A percentile compares a stretch with the other conserved stretches of the same genome.
These are phyloP conservation scores for Chlorokybus atmophyticus DNA, from an alignment of 139 green algal species.

Conservation along the genomic window DNA sequence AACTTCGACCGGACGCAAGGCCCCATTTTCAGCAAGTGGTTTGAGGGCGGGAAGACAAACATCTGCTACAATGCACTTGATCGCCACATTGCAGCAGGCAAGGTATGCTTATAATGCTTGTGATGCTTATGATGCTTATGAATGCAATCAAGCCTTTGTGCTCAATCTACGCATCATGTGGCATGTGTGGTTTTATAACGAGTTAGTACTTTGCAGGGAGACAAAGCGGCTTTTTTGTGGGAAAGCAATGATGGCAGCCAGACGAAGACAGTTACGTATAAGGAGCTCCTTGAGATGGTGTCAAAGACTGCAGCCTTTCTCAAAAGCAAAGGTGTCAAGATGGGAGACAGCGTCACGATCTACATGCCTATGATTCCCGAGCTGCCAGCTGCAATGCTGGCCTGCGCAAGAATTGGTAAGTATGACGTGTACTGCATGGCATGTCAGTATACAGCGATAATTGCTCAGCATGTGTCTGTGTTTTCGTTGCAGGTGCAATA, in stretches of 20 bases:
- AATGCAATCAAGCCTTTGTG: no score
- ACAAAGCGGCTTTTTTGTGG: slow-evolving; percentile 33
- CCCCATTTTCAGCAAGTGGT: slow-evolving; percentile 54
- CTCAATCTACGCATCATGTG: no score
- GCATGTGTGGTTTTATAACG: no score
- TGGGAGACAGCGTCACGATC: slow-evolving; percentile 69
- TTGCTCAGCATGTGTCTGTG: not conserved
- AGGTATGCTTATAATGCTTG: no score
- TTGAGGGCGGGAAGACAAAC: slow-evolving; percentile 66
- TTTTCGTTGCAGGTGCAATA: slow-evolving; percentile 1
- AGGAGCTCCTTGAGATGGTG: slow-evolving; percentile 30
- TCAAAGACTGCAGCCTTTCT: slow-evolving; percentile 68
- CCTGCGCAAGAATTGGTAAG: slow-evolving; percentile 81
- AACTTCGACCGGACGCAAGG: slow-evolving; percentile 77
- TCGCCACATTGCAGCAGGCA: slow-evolving; percentile 42
- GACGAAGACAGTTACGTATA: slow-evolving; percentile 53
- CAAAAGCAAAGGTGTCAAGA: slow-evolving; percentile 57
- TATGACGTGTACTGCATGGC: no score
- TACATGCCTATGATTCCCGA: slow-evolving; percentile 97
- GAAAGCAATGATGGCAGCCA: slow-evolving; percentile 60
- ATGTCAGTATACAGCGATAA: no score
- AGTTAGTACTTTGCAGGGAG: no score
- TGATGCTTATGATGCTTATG: no score
- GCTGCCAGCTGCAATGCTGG: slow-evolving; percentile 67
- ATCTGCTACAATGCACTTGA: slow-evolving; percentile 82